Percentiles rank a stretch among this genome's conserved stretches.
Evolutionary conservation across 208 protist genomes (phyloP).

Genomic region (Crithidia expoeki): DNA sequence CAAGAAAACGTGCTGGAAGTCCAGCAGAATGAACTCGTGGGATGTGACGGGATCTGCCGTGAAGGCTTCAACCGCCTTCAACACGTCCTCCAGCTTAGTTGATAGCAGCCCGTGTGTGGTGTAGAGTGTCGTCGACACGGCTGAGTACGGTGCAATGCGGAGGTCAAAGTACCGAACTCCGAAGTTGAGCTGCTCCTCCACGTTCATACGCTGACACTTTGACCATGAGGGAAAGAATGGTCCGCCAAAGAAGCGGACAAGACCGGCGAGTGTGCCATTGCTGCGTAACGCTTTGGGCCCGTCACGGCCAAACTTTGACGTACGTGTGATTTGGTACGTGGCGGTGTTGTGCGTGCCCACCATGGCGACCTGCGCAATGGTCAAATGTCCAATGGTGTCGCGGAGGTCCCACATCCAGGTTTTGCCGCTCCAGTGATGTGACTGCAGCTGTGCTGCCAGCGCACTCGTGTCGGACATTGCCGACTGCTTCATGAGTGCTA

Average conservation of each 20-base stretch:
- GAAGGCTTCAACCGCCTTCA: constrained; percentile 38
- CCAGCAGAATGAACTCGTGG: constrained; percentile 52
- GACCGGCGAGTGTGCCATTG: constrained; percentile 4
- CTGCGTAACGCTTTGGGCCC: constrained; percentile 29
- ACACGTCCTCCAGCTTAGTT: constrained; percentile 30
- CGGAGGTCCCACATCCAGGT: constrained; percentile 56
- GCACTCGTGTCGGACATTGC: not conserved
- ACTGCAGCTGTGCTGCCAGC: not conserved
- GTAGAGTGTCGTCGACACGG: constrained; percentile 26
- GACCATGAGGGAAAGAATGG: constrained; percentile 36
- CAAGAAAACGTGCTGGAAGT: constrained; percentile 60
- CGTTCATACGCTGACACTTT: constrained; percentile 47
- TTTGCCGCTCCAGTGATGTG: constrained; percentile 9
- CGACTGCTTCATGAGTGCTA: not conserved
- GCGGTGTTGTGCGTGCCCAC: constrained; percentile 55
- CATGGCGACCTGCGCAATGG: constrained; percentile 46
- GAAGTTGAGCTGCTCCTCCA: constrained; percentile 50
- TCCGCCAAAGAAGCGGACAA: constrained; percentile 36
- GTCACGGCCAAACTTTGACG: constrained; percentile 44
- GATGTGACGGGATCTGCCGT: constrained; percentile 17
- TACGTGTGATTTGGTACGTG: constrained; percentile 36
- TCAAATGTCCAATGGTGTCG: constrained; percentile 24
- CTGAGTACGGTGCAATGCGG: constrained; percentile 26
- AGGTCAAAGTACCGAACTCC: constrained; percentile 64
- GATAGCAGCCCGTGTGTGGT: constrained; percentile 46